These are phyloP conservation scores for Chaetomium sp. DNA, from an alignment of 2,329 filamentous ascomycete species.

Conservation along the genomic window DNA sequence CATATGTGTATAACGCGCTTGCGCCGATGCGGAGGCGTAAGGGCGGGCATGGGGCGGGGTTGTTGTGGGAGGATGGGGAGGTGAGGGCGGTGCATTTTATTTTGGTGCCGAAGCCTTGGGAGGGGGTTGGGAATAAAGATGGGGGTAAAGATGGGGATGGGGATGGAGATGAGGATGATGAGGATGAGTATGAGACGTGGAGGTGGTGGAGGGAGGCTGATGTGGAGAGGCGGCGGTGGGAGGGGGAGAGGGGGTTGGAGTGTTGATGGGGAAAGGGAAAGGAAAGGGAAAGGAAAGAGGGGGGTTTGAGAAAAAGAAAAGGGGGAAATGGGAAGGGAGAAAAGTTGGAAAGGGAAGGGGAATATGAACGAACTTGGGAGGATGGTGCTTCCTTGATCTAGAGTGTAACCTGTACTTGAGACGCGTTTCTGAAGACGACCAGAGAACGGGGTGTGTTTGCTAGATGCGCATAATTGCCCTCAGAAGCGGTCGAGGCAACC, in stretches of 20 bases:
- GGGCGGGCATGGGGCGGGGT: not conserved
- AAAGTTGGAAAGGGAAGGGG: not conserved
- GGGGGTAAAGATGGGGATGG: not conserved
- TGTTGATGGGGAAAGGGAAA: not conserved
- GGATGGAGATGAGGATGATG: conserved; percentile 28
- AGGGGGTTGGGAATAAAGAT: conserved; percentile 41
- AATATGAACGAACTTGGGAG: not conserved
- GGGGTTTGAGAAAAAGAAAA: not conserved
- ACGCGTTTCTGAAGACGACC: too few relatives aligned
- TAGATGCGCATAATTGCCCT: too few relatives aligned
- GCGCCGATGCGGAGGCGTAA: conserved; percentile 58
- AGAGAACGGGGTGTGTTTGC: too few relatives aligned
- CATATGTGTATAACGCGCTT: conserved; percentile 64
- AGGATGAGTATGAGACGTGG: conserved; percentile 50
- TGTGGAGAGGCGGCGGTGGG: conserved; percentile 46
- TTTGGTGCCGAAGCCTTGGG: conserved; percentile 63
- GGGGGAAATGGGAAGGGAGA: too few relatives aligned
- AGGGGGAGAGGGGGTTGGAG: conserved; percentile 45
- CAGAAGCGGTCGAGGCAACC: too few relatives aligned
- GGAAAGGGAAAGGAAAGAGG: not conserved
- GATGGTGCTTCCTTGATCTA: not conserved
- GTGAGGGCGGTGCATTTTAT: conserved; percentile 67
- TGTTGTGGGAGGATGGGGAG: conserved; percentile 52
- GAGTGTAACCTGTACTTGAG: too few relatives aligned
- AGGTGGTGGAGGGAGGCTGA: conserved; percentile 60